Evolutionary conservation across 495 filamentous ascomycete species (phyloP).

Genomic region (Platismatia glauca): DNA sequence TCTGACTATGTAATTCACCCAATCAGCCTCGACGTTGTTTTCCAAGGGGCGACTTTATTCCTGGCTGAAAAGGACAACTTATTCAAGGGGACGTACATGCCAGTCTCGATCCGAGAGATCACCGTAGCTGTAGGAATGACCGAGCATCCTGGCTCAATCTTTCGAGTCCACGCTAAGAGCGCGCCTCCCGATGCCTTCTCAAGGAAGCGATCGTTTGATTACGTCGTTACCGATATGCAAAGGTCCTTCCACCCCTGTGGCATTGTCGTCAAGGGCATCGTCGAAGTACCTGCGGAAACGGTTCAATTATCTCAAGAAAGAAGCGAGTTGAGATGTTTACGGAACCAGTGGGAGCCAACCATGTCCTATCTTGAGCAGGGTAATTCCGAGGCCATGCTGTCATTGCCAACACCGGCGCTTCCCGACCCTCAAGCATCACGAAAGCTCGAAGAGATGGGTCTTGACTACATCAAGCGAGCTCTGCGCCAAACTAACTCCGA

Average conservation of each 20-base stretch:
- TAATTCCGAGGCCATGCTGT: neutral
- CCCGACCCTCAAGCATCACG: neutral
- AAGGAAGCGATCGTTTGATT: neutral
- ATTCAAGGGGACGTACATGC: neutral
- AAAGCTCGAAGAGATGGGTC: neutral
- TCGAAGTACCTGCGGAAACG: neutral
- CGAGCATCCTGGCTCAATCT: neutral
- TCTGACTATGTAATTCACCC: conserved; percentile 1
- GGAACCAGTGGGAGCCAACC: neutral
- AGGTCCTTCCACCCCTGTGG: neutral
- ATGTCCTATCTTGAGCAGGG: neutral
- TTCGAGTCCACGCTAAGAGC: neutral
- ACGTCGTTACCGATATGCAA: neutral
- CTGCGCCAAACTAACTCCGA: neutral
- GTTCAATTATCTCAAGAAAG: neutral
- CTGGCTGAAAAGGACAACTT: neutral
- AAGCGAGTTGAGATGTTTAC: neutral
- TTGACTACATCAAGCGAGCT: neutral
- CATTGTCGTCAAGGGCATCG: neutral
- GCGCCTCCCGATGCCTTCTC: neutral
- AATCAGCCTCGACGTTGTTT: neutral
- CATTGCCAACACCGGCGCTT: neutral
- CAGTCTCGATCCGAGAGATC: neutral
- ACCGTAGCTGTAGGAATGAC: neutral
- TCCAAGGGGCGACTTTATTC: neutral